Base-by-base conservation (phyloP, 208 protist genomes). In the Leishmania amazonensis region DNA sequence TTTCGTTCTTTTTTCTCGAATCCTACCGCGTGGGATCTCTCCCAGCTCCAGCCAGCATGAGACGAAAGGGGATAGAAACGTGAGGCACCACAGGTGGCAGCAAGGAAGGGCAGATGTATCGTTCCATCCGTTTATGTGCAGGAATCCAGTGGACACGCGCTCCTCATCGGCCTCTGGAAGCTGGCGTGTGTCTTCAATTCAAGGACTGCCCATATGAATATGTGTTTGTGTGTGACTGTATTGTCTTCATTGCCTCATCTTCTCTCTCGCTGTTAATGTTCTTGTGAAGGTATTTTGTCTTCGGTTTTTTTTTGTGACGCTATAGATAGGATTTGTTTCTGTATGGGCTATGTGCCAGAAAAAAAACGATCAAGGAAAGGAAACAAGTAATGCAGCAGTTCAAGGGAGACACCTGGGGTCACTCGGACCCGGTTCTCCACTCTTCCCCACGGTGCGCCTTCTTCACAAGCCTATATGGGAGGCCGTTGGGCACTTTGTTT, bases 281-380 rank as follows among this genome's bases (percentile, higher is more conserved):
- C 47, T 31, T 15, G 45, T 24, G 38, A 53, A 45, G 40, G 77
- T 40, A 78, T 53, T 40, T 45, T 84, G 35, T 83, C 76, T 73
- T 78, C 31, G 35, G 54, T 83, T 68, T 74, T 58, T 84, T 68
- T 85, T 47, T 17, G 7, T 70, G 49, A 31, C 67, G n/a, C 24
- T 65, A 38, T 72, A 75, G 60, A 71, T 82, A 76, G 51, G 42
- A 74, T 78, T 78, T 60, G 3, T 79, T 75, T 76, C 54, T 77
- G 54, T 77, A 31, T 74, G 11, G n/a, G 35, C 51, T 73, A 35
- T 60, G 31, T n/a, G 45, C 70, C 70, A 38, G 70, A 53, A 31
- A 51, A 49, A 74, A 49, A 74, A 51, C 0, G 70, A 72, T 35
- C 11, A 70, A 65, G 74, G 47, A 53, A 49, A 47, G 51, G 35